Evolutionary conservation across 106 monocot species (phyloP).

Genomic region (Cymbidium sinense): DNA sequence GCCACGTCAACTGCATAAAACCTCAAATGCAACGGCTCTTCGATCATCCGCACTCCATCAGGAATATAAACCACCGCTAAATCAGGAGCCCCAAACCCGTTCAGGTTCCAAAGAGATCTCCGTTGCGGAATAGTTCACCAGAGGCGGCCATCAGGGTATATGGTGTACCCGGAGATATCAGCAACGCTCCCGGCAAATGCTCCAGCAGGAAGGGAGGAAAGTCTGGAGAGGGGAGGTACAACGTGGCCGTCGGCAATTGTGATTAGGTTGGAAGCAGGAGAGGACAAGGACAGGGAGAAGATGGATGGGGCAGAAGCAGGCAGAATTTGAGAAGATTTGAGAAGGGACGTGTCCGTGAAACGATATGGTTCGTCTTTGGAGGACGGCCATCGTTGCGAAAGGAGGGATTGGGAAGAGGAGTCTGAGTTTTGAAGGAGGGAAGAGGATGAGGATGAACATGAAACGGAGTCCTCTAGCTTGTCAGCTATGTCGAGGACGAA

Average conservation of each 20-base stretch:
- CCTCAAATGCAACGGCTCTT: constrained; percentile 54
- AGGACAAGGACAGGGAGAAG: constrained; percentile 9
- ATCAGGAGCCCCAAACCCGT: constrained; percentile 69
- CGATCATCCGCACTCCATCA: constrained; percentile 26
- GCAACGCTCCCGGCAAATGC: constrained; percentile 43
- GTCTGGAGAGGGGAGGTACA: constrained; percentile 34
- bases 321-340: constrained; percentile 35
- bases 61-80: constrained; percentile 64
- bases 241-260: constrained; percentile 50
- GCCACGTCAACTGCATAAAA: constrained; percentile 28
- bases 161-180: constrained; percentile 22
- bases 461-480: constrained; percentile 75
- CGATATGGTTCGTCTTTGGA: constrained; percentile 70
- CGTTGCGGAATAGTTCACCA: constrained; percentile 18
- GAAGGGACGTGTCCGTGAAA: constrained; percentile 81
- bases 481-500: constrained; percentile 79
- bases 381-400: constrained; percentile 68
- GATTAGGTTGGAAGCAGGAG: constrained; percentile 30
- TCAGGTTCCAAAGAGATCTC: constrained; percentile 74
- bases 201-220: constrained; percentile 41
- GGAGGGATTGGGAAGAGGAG: constrained; percentile 60
- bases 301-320: constrained; percentile 24
- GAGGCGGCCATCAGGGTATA: constrained; percentile 20
- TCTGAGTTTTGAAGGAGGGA: constrained; percentile 43
- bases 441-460: constrained; percentile 18